These are phyloP conservation scores for Penicillium crystallinum DNA, from an alignment of 495 filamentous ascomycete species.

Conservation along the genomic window DNA sequence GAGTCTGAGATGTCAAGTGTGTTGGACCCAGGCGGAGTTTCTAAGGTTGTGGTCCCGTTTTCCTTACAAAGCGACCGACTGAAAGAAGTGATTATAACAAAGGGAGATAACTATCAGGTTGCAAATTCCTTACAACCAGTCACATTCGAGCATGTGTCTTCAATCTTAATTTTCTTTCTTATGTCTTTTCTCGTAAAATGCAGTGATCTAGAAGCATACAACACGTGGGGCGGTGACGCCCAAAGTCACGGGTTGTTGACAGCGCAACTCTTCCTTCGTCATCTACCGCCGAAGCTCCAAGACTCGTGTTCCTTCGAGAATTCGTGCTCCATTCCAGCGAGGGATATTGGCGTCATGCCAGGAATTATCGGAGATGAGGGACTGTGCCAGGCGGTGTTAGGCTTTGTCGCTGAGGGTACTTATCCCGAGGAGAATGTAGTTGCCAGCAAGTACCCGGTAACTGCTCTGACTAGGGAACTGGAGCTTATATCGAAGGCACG, in stretches of 20 bases:
- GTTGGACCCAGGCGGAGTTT: conserved; percentile 22
- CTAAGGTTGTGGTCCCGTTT: conserved; percentile 18
- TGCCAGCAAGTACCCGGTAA: conserved; percentile 54
- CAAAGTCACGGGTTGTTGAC: conserved; percentile 30
- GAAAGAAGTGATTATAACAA: neutral
- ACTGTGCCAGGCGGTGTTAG: conserved; percentile 63
- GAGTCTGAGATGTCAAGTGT: conserved; percentile 13
- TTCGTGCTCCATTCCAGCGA: conserved; percentile 17
- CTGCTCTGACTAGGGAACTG: conserved; percentile 57
- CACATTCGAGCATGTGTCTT: neutral
- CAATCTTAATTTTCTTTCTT: neutral
- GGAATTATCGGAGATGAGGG: conserved; percentile 26
- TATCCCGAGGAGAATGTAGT: conserved; percentile 74
- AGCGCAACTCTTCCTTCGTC: conserved; percentile 7
- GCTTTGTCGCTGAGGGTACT: conserved; percentile 61
- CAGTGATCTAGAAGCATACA: neutral
- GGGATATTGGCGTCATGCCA: conserved; percentile 2
- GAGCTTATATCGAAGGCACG: conserved; percentile 60
- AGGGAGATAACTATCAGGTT: neutral
- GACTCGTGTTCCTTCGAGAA: neutral
- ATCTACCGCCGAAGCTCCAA: neutral
- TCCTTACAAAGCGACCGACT: conserved; percentile 25
- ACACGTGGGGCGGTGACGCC: conserved; percentile 27
- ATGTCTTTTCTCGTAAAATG: neutral
- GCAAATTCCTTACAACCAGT: neutral